Percentiles rank a stretch among this genome's conserved stretches.
These are phyloP conservation scores for Magnusiomyces tetraspermus DNA, from an alignment of 1,139 yeast species.

Conservation along the genomic window DNA sequence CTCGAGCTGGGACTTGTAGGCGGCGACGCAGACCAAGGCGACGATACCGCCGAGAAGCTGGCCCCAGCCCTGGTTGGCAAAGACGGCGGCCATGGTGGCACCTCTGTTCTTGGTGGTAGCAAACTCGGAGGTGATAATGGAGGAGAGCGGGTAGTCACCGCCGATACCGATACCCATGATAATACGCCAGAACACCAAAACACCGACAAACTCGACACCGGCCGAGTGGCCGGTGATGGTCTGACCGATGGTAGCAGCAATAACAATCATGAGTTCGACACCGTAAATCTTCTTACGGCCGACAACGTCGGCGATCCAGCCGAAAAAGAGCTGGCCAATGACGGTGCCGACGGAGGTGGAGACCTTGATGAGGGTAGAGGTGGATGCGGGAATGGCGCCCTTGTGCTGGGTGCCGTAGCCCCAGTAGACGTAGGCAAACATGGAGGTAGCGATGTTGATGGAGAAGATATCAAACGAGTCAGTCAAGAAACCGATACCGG, in stretches of 20 bases:
- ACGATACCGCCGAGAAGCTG: constrained; percentile 36
- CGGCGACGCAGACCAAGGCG: constrained; percentile 29
- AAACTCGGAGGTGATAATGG: constrained; percentile 40
- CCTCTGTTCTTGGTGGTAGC: constrained; percentile 34
- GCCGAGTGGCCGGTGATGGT: constrained; percentile 42
- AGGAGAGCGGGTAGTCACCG: constrained; percentile 97
- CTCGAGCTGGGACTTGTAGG: constrained; percentile 43
- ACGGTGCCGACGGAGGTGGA: constrained; percentile 54
- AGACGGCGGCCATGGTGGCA: constrained; percentile 34
- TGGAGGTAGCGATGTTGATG: constrained; percentile 63
- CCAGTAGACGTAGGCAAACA: constrained; percentile 55
- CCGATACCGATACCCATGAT: constrained; percentile 70
- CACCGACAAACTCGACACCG: constrained; percentile 61
- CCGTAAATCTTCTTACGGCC: constrained; percentile 89
- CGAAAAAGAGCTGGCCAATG: constrained; percentile 77
- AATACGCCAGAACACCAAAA: constrained; percentile 36
- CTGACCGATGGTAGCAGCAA: constrained; percentile 66
- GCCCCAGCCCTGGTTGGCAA: constrained; percentile 40
- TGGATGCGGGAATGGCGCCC: constrained; percentile 54
- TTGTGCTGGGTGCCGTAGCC: constrained; percentile 21
- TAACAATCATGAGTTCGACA: constrained; percentile 71
- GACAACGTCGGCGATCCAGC: constrained; percentile 63
- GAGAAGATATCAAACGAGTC: constrained; percentile 91
- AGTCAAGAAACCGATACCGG: constrained; percentile 90
- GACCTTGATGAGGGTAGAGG: constrained; percentile 67